Evolutionary conservation across 2,329 filamentous ascomycete genomes (phyloP).

Genomic region (Fusarium pseudonygamai): DNA sequence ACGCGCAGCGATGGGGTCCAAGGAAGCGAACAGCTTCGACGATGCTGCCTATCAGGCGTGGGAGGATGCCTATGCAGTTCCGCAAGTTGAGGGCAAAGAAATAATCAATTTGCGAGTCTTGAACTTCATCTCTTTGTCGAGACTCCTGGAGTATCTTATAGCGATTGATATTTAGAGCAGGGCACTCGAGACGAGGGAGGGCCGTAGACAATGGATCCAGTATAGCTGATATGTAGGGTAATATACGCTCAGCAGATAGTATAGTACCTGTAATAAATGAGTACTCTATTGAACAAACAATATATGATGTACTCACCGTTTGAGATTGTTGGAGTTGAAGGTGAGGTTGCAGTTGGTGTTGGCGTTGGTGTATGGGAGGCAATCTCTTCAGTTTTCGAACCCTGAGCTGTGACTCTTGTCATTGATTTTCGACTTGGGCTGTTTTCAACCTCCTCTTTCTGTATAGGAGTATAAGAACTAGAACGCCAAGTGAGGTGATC

Average conservation of each 20-base stretch:
- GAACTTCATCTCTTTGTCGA: background rate
- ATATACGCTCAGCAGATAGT: constrained; percentile 27
- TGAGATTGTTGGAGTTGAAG: background rate
- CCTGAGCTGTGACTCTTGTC: background rate
- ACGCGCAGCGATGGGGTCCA: constrained; percentile 58
- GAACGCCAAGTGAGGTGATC: constrained; percentile 19
- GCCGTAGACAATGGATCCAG: constrained; percentile 38
- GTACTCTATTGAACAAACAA: accelerated
- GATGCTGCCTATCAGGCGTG: constrained; percentile 61
- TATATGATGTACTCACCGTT: background rate
- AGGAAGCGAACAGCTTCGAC: constrained; percentile 60
- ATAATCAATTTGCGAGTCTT: constrained; percentile 45
- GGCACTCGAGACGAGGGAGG: constrained; percentile 44
- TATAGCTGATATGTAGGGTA: constrained; percentile 44
- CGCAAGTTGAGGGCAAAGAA: constrained; percentile 65
- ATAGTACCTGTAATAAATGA: constrained; percentile 45
- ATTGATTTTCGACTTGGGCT: background rate
- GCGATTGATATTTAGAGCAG: constrained; percentile 27
- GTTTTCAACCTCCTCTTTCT: background rate
- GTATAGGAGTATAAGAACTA: constrained; percentile 1
- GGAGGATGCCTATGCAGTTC: constrained; percentile 55
- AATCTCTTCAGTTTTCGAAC: background rate
- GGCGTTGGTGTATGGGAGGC: background rate
- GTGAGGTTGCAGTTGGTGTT: background rate
- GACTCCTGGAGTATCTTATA: constrained; percentile 35